A percentile compares a stretch with the other conserved stretches of the same genome.
phyloP scores from a whole-genome alignment of 2,329 filamentous ascomycete species.

The Diaporthe vaccinii region DNA sequence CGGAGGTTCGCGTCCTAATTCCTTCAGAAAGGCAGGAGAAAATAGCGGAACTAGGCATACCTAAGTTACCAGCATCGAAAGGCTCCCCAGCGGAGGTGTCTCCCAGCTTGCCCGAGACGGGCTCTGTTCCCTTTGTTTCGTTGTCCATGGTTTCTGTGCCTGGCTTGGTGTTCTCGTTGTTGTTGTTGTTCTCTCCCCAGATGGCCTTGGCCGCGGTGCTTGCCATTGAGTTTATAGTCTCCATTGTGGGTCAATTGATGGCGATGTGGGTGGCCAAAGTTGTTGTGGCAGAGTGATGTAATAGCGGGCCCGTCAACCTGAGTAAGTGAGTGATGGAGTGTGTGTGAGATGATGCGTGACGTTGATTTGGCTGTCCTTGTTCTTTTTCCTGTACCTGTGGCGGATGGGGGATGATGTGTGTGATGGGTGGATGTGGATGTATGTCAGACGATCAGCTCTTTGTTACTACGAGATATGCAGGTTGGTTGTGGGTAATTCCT shows the following conservation, averaged over 20 bases:
- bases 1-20: background rate
- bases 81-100: conserved; percentile 78
- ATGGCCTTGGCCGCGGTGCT: conserved; percentile 62
- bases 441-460: conserved; percentile 2
- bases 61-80: conserved; percentile 83
- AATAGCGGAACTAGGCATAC: conserved; percentile 50
- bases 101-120: conserved; percentile 78
- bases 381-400: background rate
- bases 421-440: background rate
- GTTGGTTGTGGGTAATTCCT: background rate
- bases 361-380: conserved; percentile 13
- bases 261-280: background rate
- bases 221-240: conserved; percentile 72
- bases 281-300: conserved; percentile 8
- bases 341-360: conserved; percentile 25
- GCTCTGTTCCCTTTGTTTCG: conserved; percentile 66
- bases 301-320: background rate
- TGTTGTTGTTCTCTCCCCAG: conserved; percentile 56
- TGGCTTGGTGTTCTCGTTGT: conserved; percentile 45
- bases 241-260: conserved; percentile 62
- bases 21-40: too few relatives aligned
- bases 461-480: conserved; percentile 20
- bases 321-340: background rate
- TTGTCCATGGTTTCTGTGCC: conserved; percentile 58
- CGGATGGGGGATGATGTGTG: background rate